Base-by-base conservation (phyloP, 2,329 filamentous ascomycete species). In the Hymenoscyphus linearis region DNA sequence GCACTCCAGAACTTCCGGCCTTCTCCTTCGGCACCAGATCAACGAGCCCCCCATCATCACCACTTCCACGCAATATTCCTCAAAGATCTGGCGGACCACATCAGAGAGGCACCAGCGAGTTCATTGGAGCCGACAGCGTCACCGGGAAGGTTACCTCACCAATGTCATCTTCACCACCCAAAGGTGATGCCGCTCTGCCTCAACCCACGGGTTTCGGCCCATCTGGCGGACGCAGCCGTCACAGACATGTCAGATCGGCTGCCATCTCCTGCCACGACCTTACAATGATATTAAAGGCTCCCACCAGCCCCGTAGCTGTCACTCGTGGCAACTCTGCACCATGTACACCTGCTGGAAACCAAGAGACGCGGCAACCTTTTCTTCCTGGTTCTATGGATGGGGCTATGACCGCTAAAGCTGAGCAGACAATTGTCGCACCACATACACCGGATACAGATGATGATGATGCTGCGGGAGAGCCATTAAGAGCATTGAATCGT, bases 191-290 rank as follows among this genome's bases (percentile, higher is more conserved):
- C 65, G 74, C 80, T 7, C 80, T 86, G 9, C 83, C 85, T 57
- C 75, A 88, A 12, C 76, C 80, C 57, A 72, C 78, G 27, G 71
- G 74, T 27, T 77, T 78, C 36, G 78, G 78, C 9, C 79, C 79
- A 34, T 78, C 84, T 50, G 76, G 76, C 35, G 77, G 80, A 58
- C 81, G 86, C 64, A 82, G 90, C 67, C 86, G 88, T 16, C 91
- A 96, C 74, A 85, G 84, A 18, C 93, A 97, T 72, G 85, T 91
- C 62, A 85, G 93, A 63, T 96, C 93, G 36, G 83, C 82, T 34
- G 27, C 82, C 77, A 63, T 97, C 57, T 96, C 92, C 1, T 89
- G 86, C 61, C 90, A 93, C 71, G 93, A 97, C 71, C 76, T 96
- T 25, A 85, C 86, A 12, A 78, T 82, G 44, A 86, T 92, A 36